Percentiles rank a stretch among this genome's conserved stretches.
These are phyloP conservation scores for Vanrija humicola DNA, from an alignment of 1,284 basidiomycete genomes.

Conservation along the genomic window DNA sequence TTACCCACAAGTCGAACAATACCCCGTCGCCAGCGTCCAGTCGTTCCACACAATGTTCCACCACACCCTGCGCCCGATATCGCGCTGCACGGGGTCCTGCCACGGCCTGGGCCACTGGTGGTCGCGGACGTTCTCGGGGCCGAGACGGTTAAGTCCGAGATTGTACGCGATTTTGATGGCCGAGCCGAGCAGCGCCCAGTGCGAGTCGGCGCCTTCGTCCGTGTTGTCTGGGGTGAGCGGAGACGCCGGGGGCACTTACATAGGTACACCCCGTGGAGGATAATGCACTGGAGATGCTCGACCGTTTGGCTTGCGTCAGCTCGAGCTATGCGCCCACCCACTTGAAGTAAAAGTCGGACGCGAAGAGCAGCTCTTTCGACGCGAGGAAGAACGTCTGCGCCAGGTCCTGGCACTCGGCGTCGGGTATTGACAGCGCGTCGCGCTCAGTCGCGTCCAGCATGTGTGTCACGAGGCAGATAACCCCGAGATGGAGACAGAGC, in stretches of 20 bases:
- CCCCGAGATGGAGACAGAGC: too few relatives aligned
- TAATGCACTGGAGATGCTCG: conserved; percentile 12
- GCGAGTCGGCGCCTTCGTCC: conserved; percentile 9
- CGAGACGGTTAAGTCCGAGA: conserved; percentile 8
- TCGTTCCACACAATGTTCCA: not conserved
- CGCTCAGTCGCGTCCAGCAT: too few relatives aligned
- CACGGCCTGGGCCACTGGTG: conserved; percentile 4
- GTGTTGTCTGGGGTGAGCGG: conserved; percentile 6
- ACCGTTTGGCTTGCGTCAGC: conserved; percentile 1
- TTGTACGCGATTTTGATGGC: conserved; percentile 13
- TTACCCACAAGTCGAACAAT: not conserved
- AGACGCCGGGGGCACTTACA: not conserved
- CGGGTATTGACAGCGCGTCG: too few relatives aligned
- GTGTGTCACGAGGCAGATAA: too few relatives aligned
- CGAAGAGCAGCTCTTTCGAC: conserved; percentile 9
- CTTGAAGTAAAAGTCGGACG: conserved; percentile 8
- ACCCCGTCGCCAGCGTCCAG: not conserved
- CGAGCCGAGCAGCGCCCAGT: conserved; percentile 10
- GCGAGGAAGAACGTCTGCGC: conserved; percentile 5
- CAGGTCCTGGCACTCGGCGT: not conserved
- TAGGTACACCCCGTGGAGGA: conserved; percentile 12
- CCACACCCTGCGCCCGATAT: not conserved
- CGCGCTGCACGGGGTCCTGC: conserved; percentile 1
- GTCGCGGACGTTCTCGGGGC: not conserved
- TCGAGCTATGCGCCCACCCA: too few relatives aligned